A percentile compares a stretch with the other conserved stretches of the same genome.
phyloP scores from a whole-genome alignment of 768 basidiomycete genomes.

The Naganishia vaughanmartiniae region DNA sequence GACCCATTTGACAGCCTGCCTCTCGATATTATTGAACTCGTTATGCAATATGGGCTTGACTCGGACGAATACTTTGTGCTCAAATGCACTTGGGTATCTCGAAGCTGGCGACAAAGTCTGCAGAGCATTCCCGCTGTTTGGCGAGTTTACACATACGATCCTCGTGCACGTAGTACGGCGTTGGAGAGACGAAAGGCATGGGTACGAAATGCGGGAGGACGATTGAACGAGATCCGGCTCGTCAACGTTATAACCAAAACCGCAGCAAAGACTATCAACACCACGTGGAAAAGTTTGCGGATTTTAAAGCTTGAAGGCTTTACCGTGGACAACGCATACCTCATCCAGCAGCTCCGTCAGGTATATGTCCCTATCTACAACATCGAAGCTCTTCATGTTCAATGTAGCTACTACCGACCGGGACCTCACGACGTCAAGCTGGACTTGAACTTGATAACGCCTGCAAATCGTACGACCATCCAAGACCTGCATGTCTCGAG shows the following conservation, averaged over 20 bases:
- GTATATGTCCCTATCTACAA: neutral
- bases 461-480: neutral
- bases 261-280: neutral
- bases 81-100: neutral
- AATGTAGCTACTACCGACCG: neutral
- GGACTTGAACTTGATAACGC: neutral
- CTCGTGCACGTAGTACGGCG: neutral
- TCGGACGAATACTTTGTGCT: constrained; percentile 9
- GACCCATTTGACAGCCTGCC: neutral
- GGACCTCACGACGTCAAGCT: neutral
- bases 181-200: neutral
- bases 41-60: neutral
- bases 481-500: neutral
- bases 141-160: neutral
- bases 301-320: neutral
- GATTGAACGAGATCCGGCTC: neutral
- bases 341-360: neutral
- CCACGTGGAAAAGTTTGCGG: neutral
- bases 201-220: neutral
- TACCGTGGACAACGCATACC: neutral
- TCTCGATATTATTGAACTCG: neutral
- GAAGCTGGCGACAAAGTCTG: neutral
- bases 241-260: neutral
- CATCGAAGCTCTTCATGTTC: neutral
- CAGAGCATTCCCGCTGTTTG: neutral